Percentiles rank a stretch among this genome's conserved stretches.
phyloP scores from a whole-genome alignment of 2,329 filamentous ascomycete species.

The Clathrospora elynae region DNA sequence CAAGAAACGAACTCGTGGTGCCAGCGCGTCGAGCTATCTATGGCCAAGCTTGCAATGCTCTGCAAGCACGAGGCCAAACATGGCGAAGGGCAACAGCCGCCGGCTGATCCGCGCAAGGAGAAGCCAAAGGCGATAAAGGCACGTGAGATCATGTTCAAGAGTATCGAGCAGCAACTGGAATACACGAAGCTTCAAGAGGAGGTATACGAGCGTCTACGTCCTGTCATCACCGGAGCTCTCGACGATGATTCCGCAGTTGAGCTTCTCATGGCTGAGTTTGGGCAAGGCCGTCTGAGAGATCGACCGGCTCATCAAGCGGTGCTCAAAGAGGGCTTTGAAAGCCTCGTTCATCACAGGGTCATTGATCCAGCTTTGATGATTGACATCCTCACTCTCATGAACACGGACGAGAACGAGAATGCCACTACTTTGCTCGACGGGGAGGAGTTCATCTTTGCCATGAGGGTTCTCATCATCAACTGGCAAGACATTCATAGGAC shows the following conservation, averaged over 20 bases:
- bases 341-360: slow-evolving; percentile 72
- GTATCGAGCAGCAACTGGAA: slow-evolving; percentile 65
- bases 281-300: slow-evolving; percentile 59
- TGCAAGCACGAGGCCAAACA: slow-evolving; percentile 55
- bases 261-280: slow-evolving; percentile 72
- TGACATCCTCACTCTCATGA: slow-evolving; percentile 80
- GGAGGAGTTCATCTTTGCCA: slow-evolving; percentile 74
- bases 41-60: slow-evolving; percentile 78
- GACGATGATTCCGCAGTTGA: slow-evolving; percentile 80
- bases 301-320: slow-evolving; percentile 71
- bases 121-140: slow-evolving; percentile 49
- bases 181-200: slow-evolving; percentile 80
- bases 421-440: slow-evolving; percentile 53
- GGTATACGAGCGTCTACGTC: slow-evolving; percentile 72
- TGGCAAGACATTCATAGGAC: slow-evolving; percentile 57
- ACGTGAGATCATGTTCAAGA: slow-evolving; percentile 36
- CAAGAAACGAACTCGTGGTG: slow-evolving; percentile 84
- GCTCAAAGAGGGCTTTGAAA: slow-evolving; percentile 71
- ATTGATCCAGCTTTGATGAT: slow-evolving; percentile 66
- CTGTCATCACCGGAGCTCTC: slow-evolving; percentile 71
- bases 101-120: slow-evolving; percentile 31
- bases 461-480: slow-evolving; percentile 62
- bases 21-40: slow-evolving; percentile 88
- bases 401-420: slow-evolving; percentile 53
- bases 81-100: slow-evolving; percentile 48